Percentiles rank a stretch among this genome's conserved stretches.
Evolutionary conservation across 1,139 yeast species (phyloP).

Genomic region (Sugiyamaella sp.): DNA sequence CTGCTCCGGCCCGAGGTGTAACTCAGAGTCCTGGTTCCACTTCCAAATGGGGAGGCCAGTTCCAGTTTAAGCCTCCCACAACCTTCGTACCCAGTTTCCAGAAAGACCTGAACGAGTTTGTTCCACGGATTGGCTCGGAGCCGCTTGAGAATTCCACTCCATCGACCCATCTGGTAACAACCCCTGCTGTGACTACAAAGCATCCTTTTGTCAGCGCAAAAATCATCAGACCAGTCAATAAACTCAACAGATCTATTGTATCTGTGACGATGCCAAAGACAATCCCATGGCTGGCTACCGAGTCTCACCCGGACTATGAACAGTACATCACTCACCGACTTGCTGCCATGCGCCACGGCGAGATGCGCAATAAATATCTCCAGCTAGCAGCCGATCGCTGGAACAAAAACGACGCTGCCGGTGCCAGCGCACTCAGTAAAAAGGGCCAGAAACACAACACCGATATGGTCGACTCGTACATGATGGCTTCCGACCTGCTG

Average conservation of each 20-base stretch:
- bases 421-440: slow-evolving; percentile 44
- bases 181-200: too few species aligned
- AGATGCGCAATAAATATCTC: slow-evolving; percentile 45
- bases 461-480: slow-evolving; percentile 36
- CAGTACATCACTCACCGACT: slow-evolving; percentile 35
- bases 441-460: slow-evolving; percentile 42
- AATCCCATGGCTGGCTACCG: slow-evolving; percentile 44
- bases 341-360: slow-evolving; percentile 37
- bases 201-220: too few species aligned
- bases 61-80: slow-evolving; percentile 14
- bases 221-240: slow-evolving; percentile 19
- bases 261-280: slow-evolving; percentile 37
- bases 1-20: too few species aligned
- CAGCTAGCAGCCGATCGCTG: slow-evolving; percentile 46
- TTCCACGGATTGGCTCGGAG: slow-evolving; percentile 12
- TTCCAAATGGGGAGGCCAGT: background rate
- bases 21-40: too few species aligned
- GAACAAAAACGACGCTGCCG: slow-evolving; percentile 43
- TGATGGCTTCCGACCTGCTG: slow-evolving; percentile 36
- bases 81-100: slow-evolving; percentile 16
- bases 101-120: slow-evolving; percentile 11
- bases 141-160: background rate
- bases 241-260: slow-evolving; percentile 31
- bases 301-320: slow-evolving; percentile 30
- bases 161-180: too few species aligned